These are phyloP conservation scores for Citrus hindsii DNA, from an alignment of 345 rosid genomes.

Conservation along the genomic window DNA sequence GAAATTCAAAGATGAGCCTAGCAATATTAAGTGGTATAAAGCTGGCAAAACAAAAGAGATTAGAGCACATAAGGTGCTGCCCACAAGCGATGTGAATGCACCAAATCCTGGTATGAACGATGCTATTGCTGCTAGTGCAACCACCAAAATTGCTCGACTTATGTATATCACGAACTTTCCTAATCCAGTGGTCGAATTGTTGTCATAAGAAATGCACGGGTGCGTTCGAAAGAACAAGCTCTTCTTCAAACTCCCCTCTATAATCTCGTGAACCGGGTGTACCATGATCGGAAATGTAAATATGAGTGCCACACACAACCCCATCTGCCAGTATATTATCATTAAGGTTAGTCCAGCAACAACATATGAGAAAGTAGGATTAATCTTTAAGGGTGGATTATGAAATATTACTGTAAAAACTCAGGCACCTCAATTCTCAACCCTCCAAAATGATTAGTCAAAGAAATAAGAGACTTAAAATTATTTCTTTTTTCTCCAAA, in stretches of 20 bases:
- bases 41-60: constrained; percentile 85
- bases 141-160: constrained; percentile 51
- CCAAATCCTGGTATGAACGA: constrained; percentile 77
- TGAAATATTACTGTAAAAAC: neutral
- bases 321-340: constrained; percentile 48
- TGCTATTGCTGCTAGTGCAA: constrained; percentile 58
- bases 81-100: constrained; percentile 65
- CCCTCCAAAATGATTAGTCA: neutral
- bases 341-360: constrained; percentile 5
- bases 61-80: constrained; percentile 74
- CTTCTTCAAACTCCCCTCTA: constrained; percentile 54
- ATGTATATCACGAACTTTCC: constrained; percentile 37
- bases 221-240: constrained; percentile 39
- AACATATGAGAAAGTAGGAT: neutral
- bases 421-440: neutral
- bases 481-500: neutral
- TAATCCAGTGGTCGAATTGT: constrained; percentile 21
- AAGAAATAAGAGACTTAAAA: neutral
- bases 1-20: constrained; percentile 53
- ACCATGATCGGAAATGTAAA: constrained; percentile 92
- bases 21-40: constrained; percentile 61
- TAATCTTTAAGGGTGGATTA: neutral
- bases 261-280: constrained; percentile 80
- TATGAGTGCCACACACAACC: constrained; percentile 73
- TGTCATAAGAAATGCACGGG: constrained; percentile 17